Conservation (phyloP, 208 protist genomes). For the Zelonia costaricensis region DNA sequence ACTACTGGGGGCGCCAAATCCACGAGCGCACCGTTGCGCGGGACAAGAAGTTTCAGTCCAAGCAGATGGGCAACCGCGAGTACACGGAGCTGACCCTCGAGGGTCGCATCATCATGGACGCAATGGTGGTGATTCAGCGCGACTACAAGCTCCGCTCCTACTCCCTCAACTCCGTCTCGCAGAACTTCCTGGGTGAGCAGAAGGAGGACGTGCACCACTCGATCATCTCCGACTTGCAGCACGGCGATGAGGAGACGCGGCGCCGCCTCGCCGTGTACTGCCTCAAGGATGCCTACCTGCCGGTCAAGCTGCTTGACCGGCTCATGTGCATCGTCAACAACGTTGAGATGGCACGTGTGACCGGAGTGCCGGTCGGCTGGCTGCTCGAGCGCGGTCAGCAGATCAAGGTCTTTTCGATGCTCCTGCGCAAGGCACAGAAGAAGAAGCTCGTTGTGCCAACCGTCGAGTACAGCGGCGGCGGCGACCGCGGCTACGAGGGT, state of each 20-base stretch:
- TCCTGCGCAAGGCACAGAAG: slow-evolving; percentile 85
- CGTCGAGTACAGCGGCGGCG: slow-evolving; percentile 60
- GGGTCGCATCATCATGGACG: slow-evolving; percentile 97
- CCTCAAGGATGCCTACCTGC: slow-evolving; percentile 98
- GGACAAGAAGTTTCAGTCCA: slow-evolving; percentile 96
- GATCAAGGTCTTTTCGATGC: slow-evolving; percentile 97
- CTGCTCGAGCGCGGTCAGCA: slow-evolving; percentile 98
- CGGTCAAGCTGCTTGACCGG: slow-evolving; percentile 97
- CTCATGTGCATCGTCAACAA: slow-evolving; percentile 99
- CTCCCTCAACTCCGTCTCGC: slow-evolving; percentile 98
- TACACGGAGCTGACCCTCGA: slow-evolving; percentile 97
- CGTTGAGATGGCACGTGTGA: slow-evolving; percentile 99
- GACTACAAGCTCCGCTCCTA: slow-evolving; percentile 99
- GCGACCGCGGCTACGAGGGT: slow-evolving; percentile 94
- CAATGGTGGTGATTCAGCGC: slow-evolving; percentile 96
- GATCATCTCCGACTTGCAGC: slow-evolving; percentile 97
- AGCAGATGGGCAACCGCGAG: slow-evolving; percentile 98
- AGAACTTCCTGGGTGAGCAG: slow-evolving; percentile 98
- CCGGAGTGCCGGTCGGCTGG: slow-evolving; percentile 97
- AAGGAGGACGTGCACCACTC: slow-evolving; percentile 99
- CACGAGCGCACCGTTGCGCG: slow-evolving; percentile 90
- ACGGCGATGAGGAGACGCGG: slow-evolving; percentile 96
- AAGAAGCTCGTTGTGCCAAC: slow-evolving; percentile 86
- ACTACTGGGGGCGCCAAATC: slow-evolving; percentile 91
- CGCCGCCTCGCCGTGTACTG: slow-evolving; percentile 99